Conservation (phyloP, 805 yeast species). For the Candida sanyiensis region DNA sequence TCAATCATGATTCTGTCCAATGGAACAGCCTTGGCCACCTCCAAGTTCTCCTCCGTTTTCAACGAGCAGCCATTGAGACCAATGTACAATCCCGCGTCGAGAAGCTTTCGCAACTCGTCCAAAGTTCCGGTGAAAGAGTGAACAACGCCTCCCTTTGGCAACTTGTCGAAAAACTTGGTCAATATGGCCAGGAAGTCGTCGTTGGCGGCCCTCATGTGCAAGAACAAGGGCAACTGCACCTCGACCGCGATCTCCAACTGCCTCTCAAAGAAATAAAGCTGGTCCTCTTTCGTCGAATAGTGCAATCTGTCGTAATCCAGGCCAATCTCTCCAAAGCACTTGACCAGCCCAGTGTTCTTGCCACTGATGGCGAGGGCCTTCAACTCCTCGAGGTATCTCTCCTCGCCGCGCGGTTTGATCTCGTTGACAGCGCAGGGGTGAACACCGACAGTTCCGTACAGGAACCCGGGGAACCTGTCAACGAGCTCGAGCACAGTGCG, state of each 20-base stretch:
- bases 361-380: constrained; percentile 46
- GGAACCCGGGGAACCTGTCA: constrained; percentile 22
- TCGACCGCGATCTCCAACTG: constrained; percentile 68
- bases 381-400: constrained; percentile 42
- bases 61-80: constrained; percentile 94
- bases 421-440: constrained; percentile 87
- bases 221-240: constrained; percentile 66
- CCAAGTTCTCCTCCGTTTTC: constrained; percentile 66
- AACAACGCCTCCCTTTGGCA: constrained; percentile 61
- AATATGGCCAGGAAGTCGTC: constrained; percentile 69
- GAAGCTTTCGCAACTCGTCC: constrained; percentile 53
- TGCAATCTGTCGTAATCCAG: constrained; percentile 88
- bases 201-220: constrained; percentile 85
- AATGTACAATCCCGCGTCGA: constrained; percentile 58
- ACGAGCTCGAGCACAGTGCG: constrained; percentile 55
- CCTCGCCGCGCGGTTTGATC: constrained; percentile 29
- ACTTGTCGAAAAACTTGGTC: constrained; percentile 41
- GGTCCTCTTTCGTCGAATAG: constrained; percentile 64
- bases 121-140: constrained; percentile 90
- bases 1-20: constrained; percentile 68
- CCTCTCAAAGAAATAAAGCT: constrained; percentile 55
- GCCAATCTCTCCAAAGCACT: constrained; percentile 94
- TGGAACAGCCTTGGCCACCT: constrained; percentile 65
- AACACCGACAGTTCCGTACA: constrained; percentile 80
- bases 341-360: constrained; percentile 44